Base-by-base conservation (phyloP, 73 alveolate genomes). In the Breviolum minutum region DNA sequence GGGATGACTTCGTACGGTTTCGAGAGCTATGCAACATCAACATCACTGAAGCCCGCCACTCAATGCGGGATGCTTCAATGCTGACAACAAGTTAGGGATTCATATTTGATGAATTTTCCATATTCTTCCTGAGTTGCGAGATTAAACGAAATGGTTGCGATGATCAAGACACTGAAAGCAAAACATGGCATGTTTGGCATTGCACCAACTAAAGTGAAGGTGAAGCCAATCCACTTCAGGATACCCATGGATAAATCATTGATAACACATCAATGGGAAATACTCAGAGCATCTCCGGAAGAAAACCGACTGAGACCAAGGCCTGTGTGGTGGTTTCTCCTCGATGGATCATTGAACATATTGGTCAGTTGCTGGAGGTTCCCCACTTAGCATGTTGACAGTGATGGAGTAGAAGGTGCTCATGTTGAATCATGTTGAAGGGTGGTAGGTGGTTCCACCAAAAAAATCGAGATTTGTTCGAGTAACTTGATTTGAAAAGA, bases 1-100 rank as follows among this genome's bases (percentile, higher is more conserved):
- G 99, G 99, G 99, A 94, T 63, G 99, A 94, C 73, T 80, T 79
- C 63, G 99, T 94, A 27, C 99, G 99, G 13, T 94, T 94, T 54
- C 92, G 99, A 14, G 99, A 94, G 99, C 71, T 80, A 26, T 77
- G 94, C 94, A 79, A 77, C 86, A 94, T 94, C 99, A 94, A 94
- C 84, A 94, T 94, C 94, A 94, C 99, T 7, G 99, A 93, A 85
- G 99, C 69, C 63, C 61, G 3, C 24, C 17, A 6, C 77, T 68
- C 77, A 68, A 22, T 22, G n/a, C n/a, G n/a, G n/a, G n/a, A n/a
- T n/a, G 17, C 24, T 68, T 68, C 77, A 1, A 40, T 40, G 54
- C 54, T 22, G 77, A 68, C n/a, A 68, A 14, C 17, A 68, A 14
- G 17, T 6, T 14, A 68, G 77, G 1, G 77, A 68, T 68, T 68